A percentile compares a stretch with the other conserved stretches of the same genome.
phyloP scores from a whole-genome alignment of 176 grass and related monocot genomes.

The Poa annua region DNA sequence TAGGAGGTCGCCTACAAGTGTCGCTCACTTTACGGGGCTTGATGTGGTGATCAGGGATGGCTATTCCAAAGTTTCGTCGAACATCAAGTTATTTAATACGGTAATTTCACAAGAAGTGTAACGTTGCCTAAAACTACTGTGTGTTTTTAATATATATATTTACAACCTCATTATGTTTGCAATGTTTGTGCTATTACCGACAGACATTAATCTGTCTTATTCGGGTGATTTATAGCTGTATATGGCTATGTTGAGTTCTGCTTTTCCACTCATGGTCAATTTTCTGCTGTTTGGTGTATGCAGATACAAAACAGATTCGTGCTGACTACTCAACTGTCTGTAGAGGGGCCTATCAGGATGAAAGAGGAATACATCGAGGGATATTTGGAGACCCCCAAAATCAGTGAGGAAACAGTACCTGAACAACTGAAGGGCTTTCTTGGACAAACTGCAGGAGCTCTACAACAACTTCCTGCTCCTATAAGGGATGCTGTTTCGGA shows the following conservation, averaged over 20 bases:
- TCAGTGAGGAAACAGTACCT: slow-evolving; percentile 74
- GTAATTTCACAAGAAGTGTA: slow-evolving; percentile 57
- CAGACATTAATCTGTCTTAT: not conserved
- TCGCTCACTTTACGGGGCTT: slow-evolving; percentile 81
- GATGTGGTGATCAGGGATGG: slow-evolving; percentile 92
- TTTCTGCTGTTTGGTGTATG: slow-evolving; percentile 15
- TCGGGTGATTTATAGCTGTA: slow-evolving; percentile 4
- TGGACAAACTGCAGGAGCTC: slow-evolving; percentile 68
- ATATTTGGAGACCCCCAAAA: slow-evolving; percentile 71
- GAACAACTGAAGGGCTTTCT: slow-evolving; percentile 77
- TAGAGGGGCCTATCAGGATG: slow-evolving; percentile 89
- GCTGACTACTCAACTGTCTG: slow-evolving; percentile 75
- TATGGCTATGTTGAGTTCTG: slow-evolving; percentile 1
- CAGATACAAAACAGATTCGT: slow-evolving; percentile 92
- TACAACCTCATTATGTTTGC: not conserved
- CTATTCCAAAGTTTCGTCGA: slow-evolving; percentile 84
- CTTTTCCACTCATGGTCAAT: slow-evolving; percentile 8
- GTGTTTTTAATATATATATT: slow-evolving; percentile 31
- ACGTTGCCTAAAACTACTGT: slow-evolving; percentile 49
- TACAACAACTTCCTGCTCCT: slow-evolving; percentile 80
- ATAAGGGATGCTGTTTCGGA: slow-evolving; percentile 79
- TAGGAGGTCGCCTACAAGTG: slow-evolving; percentile 87
- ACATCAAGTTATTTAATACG: slow-evolving; percentile 82
- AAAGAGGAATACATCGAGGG: slow-evolving; percentile 89
- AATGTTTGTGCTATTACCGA: not conserved